These are phyloP conservation scores for Russula olivacea DNA, from an alignment of 768 basidiomycete species.

Conservation along the genomic window DNA sequence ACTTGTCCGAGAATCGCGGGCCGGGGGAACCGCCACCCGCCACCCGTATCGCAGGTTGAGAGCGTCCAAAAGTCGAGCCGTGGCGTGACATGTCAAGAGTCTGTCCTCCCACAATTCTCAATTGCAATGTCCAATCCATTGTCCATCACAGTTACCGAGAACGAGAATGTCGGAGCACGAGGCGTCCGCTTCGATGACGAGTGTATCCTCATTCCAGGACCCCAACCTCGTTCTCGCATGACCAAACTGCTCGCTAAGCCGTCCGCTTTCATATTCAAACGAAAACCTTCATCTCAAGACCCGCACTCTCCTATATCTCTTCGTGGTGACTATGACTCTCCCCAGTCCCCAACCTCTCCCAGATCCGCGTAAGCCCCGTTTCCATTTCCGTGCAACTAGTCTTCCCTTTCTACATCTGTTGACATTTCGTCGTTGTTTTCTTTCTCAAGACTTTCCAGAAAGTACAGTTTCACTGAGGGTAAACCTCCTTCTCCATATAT, in stretches of 20 bases:
- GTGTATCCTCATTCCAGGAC: conserved; percentile 71
- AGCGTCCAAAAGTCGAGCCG: too few relatives aligned
- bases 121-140: neutral
- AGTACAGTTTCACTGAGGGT: conserved; percentile 4
- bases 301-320: conserved; percentile 30
- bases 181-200: conserved; percentile 65
- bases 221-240: conserved; percentile 36
- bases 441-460: conserved; percentile 15
- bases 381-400: neutral
- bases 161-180: conserved; percentile 20
- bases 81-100: too few relatives aligned
- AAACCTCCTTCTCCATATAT: conserved; percentile 46
- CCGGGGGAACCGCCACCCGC: neutral
- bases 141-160: neutral
- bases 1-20: neutral
- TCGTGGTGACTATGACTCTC: conserved; percentile 49
- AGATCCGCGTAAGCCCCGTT: conserved; percentile 5
- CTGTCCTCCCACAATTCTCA: neutral
- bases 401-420: neutral
- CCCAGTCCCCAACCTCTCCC: conserved; percentile 27
- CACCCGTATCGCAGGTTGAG: conserved; percentile 2
- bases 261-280: conserved; percentile 63
- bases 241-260: conserved; percentile 56
- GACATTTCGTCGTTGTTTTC: neutral
- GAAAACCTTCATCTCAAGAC: conserved; percentile 27